Evolutionary conservation across 2,329 filamentous ascomycete genomes (phyloP).

Genomic region (Magnaporthales sp.): DNA sequence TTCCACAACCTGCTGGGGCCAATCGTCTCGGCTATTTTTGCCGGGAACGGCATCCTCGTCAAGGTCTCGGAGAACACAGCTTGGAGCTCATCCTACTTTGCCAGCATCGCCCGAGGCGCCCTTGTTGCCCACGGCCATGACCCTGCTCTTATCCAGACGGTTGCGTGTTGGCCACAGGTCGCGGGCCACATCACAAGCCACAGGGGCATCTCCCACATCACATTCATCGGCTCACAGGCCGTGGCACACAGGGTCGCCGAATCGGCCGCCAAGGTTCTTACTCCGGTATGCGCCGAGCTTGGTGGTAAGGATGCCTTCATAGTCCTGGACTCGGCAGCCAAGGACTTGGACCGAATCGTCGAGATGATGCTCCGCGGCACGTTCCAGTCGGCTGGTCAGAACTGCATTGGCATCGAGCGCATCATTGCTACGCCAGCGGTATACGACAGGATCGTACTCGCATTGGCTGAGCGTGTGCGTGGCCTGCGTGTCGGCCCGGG

Average conservation of each 20-base stretch:
- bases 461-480: constrained; percentile 65
- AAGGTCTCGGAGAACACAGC: constrained; percentile 95
- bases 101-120: constrained; percentile 68
- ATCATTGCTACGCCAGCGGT: constrained; percentile 72
- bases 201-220: constrained; percentile 75
- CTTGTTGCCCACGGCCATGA: constrained; percentile 76
- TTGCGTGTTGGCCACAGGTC: constrained; percentile 80
- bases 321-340: constrained; percentile 66
- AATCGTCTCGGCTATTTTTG: constrained; percentile 81
- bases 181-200: constrained; percentile 80
- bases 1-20: constrained; percentile 94
- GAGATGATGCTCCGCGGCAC: constrained; percentile 84
- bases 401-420: constrained; percentile 95
- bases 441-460: constrained; percentile 63
- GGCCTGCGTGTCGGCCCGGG: constrained; percentile 65
- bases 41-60: constrained; percentile 85
- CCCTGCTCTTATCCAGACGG: constrained; percentile 70
- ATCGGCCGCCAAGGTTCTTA: constrained; percentile 79
- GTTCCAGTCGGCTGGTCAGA: constrained; percentile 93
- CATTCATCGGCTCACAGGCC: constrained; percentile 86
- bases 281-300: constrained; percentile 80
- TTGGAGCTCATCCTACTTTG: constrained; percentile 83
- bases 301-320: constrained; percentile 93
- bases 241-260: constrained; percentile 84
- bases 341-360: constrained; percentile 61